Conservation (phyloP, 2,329 filamentous ascomycete species). For the Phoma sp. region DNA sequence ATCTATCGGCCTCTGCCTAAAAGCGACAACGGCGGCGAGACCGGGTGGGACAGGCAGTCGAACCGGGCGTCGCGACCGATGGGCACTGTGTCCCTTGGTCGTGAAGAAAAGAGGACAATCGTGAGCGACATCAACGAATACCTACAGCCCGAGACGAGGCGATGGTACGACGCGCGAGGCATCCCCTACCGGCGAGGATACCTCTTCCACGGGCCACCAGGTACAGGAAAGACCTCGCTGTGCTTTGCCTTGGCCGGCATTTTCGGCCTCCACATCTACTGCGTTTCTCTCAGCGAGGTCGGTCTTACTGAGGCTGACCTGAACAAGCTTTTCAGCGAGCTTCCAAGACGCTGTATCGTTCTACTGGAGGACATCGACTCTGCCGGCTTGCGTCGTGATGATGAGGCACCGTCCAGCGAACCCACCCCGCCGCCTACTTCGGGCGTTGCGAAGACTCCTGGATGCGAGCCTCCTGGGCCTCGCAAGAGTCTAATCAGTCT, state of each 20-base stretch:
- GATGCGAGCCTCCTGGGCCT: background rate
- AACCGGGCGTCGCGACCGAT: slow-evolving; percentile 72
- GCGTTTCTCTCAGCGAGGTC: slow-evolving; percentile 65
- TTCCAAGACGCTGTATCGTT: slow-evolving; percentile 55
- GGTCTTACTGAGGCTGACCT: slow-evolving; percentile 73
- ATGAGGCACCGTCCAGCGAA: slow-evolving; percentile 21
- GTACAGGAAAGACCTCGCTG: slow-evolving; percentile 73
- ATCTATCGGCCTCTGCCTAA: slow-evolving; percentile 52
- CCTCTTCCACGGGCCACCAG: slow-evolving; percentile 79
- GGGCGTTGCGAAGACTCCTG: background rate
- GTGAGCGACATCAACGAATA: slow-evolving; percentile 79
- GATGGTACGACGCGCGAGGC: slow-evolving; percentile 85
- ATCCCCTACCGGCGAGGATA: slow-evolving; percentile 88
- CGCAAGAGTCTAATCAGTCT: slow-evolving; percentile 67
- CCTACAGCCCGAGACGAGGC: slow-evolving; percentile 70
- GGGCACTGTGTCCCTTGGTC: slow-evolving; percentile 76
- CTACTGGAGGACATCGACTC: slow-evolving; percentile 57
- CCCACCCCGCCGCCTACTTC: background rate
- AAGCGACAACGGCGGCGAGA: slow-evolving; percentile 40
- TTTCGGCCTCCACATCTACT: slow-evolving; percentile 56
- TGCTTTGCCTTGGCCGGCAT: slow-evolving; percentile 53
- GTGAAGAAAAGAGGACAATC: slow-evolving; percentile 68
- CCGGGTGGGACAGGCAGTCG: slow-evolving; percentile 51
- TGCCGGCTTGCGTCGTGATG: slow-evolving; percentile 51
- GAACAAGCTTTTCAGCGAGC: slow-evolving; percentile 51